A percentile compares a stretch with the other conserved stretches of the same genome.
phyloP scores from a whole-genome alignment of 257 asterid species.

The Gentiana straminea region DNA sequence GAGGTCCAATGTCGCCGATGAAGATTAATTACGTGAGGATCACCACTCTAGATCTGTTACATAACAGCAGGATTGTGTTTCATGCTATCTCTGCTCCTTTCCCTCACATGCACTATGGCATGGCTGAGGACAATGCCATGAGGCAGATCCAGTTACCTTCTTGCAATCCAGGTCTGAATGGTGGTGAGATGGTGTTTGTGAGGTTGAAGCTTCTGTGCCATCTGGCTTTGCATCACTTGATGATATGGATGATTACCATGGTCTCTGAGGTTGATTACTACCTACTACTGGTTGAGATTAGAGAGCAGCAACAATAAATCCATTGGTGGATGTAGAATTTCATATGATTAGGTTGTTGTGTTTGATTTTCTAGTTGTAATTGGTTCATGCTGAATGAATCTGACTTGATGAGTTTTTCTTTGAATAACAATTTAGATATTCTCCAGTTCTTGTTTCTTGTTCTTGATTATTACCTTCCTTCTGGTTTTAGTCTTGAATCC shows the following conservation, averaged over 20 bases:
- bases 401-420: too few relatives aligned
- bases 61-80: constrained; percentile 45
- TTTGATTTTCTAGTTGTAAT: too few relatives aligned
- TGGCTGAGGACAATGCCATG: neutral
- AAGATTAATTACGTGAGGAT: constrained; percentile 53
- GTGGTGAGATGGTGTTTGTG: constrained; percentile 30
- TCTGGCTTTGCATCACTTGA: constrained; percentile 30
- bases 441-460: too few relatives aligned
- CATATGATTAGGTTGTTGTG: too few relatives aligned
- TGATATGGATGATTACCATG: constrained; percentile 1
- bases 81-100: constrained; percentile 53
- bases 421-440: too few relatives aligned
- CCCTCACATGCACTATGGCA: constrained; percentile 20
- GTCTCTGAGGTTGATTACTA: neutral
- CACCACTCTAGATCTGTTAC: constrained; percentile 34
- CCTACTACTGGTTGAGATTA: too few relatives aligned
- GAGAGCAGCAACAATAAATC: too few relatives aligned
- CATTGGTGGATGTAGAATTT: too few relatives aligned
- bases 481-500: too few relatives aligned
- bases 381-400: too few relatives aligned
- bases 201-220: constrained; percentile 25
- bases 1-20: constrained; percentile 38
- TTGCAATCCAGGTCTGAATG: constrained; percentile 28
- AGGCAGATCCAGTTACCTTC: constrained; percentile 1
- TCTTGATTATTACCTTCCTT: too few relatives aligned